phyloP scores from a whole-genome alignment of 768 basidiomycete species.

The Boletus subparvulus region DNA sequence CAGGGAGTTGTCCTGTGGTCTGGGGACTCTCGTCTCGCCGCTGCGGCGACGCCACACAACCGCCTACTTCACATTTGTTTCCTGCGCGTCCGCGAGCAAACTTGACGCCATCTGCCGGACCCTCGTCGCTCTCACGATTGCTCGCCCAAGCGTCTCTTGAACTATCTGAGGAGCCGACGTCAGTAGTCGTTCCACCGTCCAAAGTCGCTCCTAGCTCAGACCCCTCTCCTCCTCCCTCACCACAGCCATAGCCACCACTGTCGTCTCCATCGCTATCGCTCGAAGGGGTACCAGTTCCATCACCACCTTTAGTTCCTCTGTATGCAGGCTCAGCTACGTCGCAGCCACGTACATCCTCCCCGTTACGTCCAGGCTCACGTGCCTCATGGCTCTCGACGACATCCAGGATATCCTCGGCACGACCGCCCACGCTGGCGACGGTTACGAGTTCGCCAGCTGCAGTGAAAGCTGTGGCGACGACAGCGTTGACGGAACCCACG shows the following conservation, averaged over 20 bases:
- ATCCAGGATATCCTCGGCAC: conserved; percentile 64
- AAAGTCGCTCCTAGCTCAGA: conserved; percentile 13
- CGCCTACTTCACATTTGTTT: conserved; percentile 69
- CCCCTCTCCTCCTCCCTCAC: conserved; percentile 15
- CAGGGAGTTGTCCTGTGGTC: no score
- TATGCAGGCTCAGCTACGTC: conserved; percentile 37
- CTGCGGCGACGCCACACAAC: conserved; percentile 42
- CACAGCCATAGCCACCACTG: conserved; percentile 38
- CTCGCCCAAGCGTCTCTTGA: conserved; percentile 66
- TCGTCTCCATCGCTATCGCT: conserved; percentile 8
- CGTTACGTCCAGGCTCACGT: conserved; percentile 70
- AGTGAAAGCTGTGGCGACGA: conserved; percentile 65
- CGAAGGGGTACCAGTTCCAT: not conserved
- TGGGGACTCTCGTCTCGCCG: no score
- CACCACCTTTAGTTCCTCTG: conserved; percentile 15
- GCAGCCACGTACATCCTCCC: conserved; percentile 43
- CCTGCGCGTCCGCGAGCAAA: conserved; percentile 61
- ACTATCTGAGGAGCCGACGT: conserved; percentile 32
- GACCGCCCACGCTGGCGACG: conserved; percentile 59
- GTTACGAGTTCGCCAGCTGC: conserved; percentile 40
- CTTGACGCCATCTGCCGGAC: conserved; percentile 68
- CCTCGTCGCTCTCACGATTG: conserved; percentile 76
- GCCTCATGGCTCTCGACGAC: conserved; percentile 68
- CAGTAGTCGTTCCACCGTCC: conserved; percentile 30
- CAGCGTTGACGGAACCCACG: conserved; percentile 59